Base-by-base conservation (phyloP, 345 rosid genomes). In the Linum lewisii region DNA sequence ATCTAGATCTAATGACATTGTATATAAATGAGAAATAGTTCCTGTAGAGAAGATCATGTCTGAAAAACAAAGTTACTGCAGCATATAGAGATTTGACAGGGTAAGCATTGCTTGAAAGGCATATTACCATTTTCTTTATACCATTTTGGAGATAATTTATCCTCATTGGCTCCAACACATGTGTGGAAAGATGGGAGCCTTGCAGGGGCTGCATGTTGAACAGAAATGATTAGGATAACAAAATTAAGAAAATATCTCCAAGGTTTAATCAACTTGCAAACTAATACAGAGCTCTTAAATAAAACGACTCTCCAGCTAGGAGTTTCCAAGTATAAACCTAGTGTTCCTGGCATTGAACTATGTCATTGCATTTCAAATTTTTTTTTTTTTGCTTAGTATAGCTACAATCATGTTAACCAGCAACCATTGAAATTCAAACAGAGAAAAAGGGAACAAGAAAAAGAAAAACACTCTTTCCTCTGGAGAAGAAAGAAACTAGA, bases 111-210 rank as follows among this genome's bases (percentile, higher is more conserved):
- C 56, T 9, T 20, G 24, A 6, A 64, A 44, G 24, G 50, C 29
- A 37, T 20, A 61, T 77, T 83, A 93, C 99, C 99, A 67, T 81
- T 84, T 51, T 87, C 90, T 72, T 85, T 82, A 74, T 93, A 93
- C 97, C 97, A 89, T 69, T 87, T 89, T 14, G 83, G 84, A 42
- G 95, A 85, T 25, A 89, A 74, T 69, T 81, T 89, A 78, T 93
- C 97, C 73, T 89, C 99, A 65, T 83, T 76, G 63, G 84, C 85
- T 71, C 90, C 99, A 63, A 93, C 94, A 72, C 99, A 89, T 56
- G 99, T 93, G 81, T 89, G 97, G 76, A 93, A 93, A 59, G 95
- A 75, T 73, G 99, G 99, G 75, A 93, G 97, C 57, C 95, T 78
- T 26, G 95, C 79, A 34, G 99, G 92, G 71, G 76, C 97, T 87